Evolutionary conservation across 176 grass and related monocot species (phyloP).

Genomic region (Saccharum officinarum): DNA sequence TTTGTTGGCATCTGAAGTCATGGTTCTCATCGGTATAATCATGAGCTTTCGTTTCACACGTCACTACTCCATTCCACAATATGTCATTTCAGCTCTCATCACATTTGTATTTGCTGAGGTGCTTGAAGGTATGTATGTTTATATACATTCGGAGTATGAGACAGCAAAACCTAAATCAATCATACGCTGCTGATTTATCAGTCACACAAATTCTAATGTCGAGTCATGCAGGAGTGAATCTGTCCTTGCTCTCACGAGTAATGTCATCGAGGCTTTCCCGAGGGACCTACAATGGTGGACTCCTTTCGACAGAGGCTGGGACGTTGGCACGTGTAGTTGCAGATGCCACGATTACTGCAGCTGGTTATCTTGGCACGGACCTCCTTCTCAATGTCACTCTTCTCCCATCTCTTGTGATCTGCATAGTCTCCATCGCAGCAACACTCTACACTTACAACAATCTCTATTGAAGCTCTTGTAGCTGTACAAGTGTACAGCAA

Average conservation of each 20-base stretch:
- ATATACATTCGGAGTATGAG: not conserved
- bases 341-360: slow-evolving; percentile 86
- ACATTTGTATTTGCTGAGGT: slow-evolving; percentile 93
- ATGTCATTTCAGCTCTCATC: slow-evolving; percentile 80
- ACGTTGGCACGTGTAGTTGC: slow-evolving; percentile 83
- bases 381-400: slow-evolving; percentile 82
- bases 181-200: not conserved
- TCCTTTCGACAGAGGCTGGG: slow-evolving; percentile 87
- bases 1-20: slow-evolving; percentile 78
- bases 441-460: slow-evolving; percentile 82
- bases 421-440: slow-evolving; percentile 62
- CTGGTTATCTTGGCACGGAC: slow-evolving; percentile 66
- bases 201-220: not conserved
- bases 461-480: slow-evolving; percentile 53
- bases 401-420: slow-evolving; percentile 80
- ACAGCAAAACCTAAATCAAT: not conserved
- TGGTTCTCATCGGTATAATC: slow-evolving; percentile 78
- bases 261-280: slow-evolving; percentile 88
- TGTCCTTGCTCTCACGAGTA: slow-evolving; percentile 83
- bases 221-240: slow-evolving; percentile 69
- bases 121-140: slow-evolving; percentile 76
- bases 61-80: slow-evolving; percentile 71
- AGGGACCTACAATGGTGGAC: slow-evolving; percentile 89
- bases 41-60: slow-evolving; percentile 76
- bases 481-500: not conserved